A percentile compares a stretch with the other conserved stretches of the same genome.
Conservation (phyloP, 345 rosid genomes). For the Cochlearia excelsa region DNA sequence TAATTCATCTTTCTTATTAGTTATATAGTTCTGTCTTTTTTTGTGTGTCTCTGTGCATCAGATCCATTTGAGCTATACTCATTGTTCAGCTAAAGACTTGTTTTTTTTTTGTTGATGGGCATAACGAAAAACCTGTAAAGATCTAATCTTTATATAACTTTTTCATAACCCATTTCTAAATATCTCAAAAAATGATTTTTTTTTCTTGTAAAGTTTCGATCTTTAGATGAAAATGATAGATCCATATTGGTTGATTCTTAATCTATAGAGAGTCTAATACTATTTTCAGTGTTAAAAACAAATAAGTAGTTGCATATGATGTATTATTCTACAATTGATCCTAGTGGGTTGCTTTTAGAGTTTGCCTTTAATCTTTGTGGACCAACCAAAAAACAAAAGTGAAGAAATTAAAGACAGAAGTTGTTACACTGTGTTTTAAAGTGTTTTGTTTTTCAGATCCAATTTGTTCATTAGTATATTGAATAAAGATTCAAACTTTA, state of each 20-base stretch:
- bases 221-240: slow-evolving; percentile 3
- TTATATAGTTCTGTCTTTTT: slow-evolving; percentile 23
- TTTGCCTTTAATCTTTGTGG: slow-evolving; percentile 28
- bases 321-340: slow-evolving; percentile 32
- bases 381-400: slow-evolving; percentile 5
- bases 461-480: no score
- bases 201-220: neutral
- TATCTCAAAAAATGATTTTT: no score
- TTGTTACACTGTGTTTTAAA: no score
- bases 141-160: slow-evolving; percentile 9
- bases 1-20: slow-evolving; percentile 7
- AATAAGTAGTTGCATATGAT: slow-evolving; percentile 30
- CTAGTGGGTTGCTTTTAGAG: slow-evolving; percentile 18
- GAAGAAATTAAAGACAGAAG: no score
- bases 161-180: no score
- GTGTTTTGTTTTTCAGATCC: no score
- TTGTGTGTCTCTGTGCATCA: neutral
- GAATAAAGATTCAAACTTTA: no score
- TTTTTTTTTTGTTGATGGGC: slow-evolving; percentile 14
- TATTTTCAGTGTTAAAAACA: slow-evolving; percentile 26
- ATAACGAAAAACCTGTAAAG: neutral
- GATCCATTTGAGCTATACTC: slow-evolving; percentile 26
- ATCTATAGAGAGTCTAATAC: neutral
- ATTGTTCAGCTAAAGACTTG: slow-evolving; percentile 4
- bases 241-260: neutral